These are phyloP conservation scores for Cordyceps farinosa DNA, from an alignment of 2,329 filamentous ascomycete species.

Conservation along the genomic window DNA sequence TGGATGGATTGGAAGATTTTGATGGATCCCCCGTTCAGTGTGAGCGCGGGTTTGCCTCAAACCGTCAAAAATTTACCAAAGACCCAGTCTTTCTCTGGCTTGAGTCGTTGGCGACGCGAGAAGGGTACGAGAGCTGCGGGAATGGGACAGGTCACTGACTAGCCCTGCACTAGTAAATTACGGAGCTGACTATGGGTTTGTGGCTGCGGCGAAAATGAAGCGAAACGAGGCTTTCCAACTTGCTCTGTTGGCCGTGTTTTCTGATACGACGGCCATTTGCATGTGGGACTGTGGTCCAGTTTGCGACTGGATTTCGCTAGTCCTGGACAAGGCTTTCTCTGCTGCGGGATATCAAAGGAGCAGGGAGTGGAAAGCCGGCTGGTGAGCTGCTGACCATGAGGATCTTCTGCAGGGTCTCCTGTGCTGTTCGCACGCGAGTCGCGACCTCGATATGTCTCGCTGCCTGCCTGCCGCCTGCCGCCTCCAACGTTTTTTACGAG, in stretches of 20 bases:
- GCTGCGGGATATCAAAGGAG: neutral
- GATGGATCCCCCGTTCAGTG: neutral
- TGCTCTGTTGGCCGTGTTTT: neutral
- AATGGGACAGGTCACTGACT: neutral
- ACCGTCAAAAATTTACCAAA: constrained; percentile 1
- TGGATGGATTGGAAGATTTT: neutral
- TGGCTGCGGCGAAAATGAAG: neutral
- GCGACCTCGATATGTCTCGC: neutral
- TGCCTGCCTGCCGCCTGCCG: neutral
- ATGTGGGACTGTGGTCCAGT: neutral
- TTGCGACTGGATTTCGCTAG: too few species aligned
- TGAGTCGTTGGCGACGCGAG: neutral
- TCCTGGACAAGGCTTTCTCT: neutral
- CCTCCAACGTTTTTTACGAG: neutral
- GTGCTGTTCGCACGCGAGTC: neutral
- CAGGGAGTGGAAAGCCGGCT: neutral
- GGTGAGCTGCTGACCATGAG: neutral
- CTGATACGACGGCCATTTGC: neutral
- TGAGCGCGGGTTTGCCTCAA: neutral
- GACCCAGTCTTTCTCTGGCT: neutral
- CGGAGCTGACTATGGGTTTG: neutral
- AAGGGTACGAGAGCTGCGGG: neutral
- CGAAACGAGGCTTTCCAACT: neutral
- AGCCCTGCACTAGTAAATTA: neutral
- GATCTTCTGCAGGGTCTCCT: neutral